These are phyloP conservation scores for Penicillium lividum DNA, from an alignment of 495 filamentous ascomycete species.

Conservation along the genomic window DNA sequence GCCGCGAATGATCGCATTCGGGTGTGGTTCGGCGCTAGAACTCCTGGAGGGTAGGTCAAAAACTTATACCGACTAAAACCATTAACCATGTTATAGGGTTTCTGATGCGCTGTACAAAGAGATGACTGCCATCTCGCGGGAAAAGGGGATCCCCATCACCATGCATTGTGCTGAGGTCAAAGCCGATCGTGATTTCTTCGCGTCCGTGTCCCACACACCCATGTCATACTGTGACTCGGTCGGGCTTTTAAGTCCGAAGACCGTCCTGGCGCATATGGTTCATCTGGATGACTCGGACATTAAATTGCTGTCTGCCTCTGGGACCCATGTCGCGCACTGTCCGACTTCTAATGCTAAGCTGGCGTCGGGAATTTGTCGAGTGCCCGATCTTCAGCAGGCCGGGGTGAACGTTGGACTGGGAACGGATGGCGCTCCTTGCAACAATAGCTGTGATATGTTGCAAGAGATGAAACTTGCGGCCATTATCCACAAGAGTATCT, in stretches of 20 bases:
- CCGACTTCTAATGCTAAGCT: constrained; percentile 54
- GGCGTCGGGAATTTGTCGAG: constrained; percentile 49
- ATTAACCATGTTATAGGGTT: constrained; percentile 31
- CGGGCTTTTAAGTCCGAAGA: constrained; percentile 38
- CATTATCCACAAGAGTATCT: constrained; percentile 52
- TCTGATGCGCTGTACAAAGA: constrained; percentile 47
- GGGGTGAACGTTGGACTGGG: constrained; percentile 46
- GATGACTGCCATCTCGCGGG: constrained; percentile 44
- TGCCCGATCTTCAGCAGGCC: constrained; percentile 39
- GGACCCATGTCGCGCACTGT: constrained; percentile 50
- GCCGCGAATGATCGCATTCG: constrained; percentile 46
- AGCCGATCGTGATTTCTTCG: constrained; percentile 44
- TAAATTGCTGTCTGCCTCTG: constrained; percentile 35
- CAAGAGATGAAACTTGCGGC: constrained; percentile 54
- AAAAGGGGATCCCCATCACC: constrained; percentile 44
- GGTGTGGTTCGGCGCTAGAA: constrained; percentile 54
- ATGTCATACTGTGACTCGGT: constrained; percentile 47
- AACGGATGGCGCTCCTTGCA: constrained; percentile 54
- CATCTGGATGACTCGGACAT: constrained; percentile 50
- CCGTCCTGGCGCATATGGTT: constrained; percentile 49
- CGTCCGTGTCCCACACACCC: constrained; percentile 40
- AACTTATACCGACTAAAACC: neutral
- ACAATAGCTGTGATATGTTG: constrained; percentile 51
- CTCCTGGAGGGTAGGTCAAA: constrained; percentile 44
- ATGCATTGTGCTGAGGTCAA: constrained; percentile 46